A percentile compares a stretch with the other conserved stretches of the same genome.
Conservation (phyloP, 768 basidiomycete genomes). For the Mycena venus region DNA sequence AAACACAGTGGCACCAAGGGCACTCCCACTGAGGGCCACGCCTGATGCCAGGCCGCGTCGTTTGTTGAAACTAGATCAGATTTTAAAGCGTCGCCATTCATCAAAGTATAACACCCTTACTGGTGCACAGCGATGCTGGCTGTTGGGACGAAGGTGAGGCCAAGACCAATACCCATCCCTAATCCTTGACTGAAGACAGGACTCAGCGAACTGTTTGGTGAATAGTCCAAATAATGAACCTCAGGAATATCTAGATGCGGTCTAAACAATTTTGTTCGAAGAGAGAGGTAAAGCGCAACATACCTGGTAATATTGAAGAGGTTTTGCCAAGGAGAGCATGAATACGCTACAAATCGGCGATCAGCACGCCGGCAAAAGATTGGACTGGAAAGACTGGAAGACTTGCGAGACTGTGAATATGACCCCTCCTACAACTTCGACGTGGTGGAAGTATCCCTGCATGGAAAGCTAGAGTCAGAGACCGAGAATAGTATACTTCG, state of each 20-base stretch:
- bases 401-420: conserved; percentile 37
- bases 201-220: not conserved
- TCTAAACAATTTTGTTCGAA: not conserved
- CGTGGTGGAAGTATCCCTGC: conserved; percentile 32
- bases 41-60: conserved; percentile 59
- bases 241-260: conserved; percentile 21
- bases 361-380: no score
- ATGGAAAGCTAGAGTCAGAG: no score
- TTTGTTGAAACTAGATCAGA: conserved; percentile 54
- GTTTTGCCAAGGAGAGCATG: conserved; percentile 54
- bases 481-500: no score
- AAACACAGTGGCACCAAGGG: conserved; percentile 8
- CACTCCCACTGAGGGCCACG: conserved; percentile 54
- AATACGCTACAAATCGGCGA: conserved; percentile 46
- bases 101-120: no score
- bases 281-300: not conserved
- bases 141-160: conserved; percentile 55
- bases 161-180: conserved; percentile 54
- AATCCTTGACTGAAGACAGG: conserved; percentile 35
- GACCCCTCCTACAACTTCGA: conserved; percentile 29
- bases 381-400: no score
- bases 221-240: conserved; percentile 14
- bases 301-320: conserved; percentile 48
- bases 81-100: no score
- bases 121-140: conserved; percentile 51